Evolutionary conservation across 2,329 filamentous ascomycete species (phyloP), one percentile per base, ranked within the genome.

Genomic region (Coleophoma cylindrospora): DNA sequence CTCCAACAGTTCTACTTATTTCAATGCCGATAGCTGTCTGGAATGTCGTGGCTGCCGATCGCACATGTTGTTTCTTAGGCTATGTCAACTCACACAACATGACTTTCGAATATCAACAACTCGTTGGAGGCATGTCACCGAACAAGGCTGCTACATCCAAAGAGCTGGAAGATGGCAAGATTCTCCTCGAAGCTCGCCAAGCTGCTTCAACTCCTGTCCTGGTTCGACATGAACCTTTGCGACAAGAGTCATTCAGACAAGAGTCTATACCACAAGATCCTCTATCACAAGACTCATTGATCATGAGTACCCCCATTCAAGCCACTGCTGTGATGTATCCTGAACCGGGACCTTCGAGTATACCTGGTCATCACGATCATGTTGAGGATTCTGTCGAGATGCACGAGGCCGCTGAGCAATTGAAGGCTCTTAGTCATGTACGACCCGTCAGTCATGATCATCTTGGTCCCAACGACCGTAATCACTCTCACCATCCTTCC

Each of bases 31-130:
- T 78, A 50, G 73, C 75, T 5, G 73, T 86, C 13, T 86, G 81
- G 80, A 81, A 77, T 55, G 73, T 83, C 19, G 78, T 86, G 8
- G 79, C 84, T 65, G 78, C 83, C 53, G 81, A 85, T 56, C 84
- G 84, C 59, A 81, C 84, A 19, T 86, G 82, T 65, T 82, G 78
- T 57, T 84, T 82, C 53, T 62, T 86, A 43, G 83, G 83, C 33
- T 81, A 82, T 56, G 79, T 86, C 56, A 84, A 77, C 57, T 85
- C 83, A 1, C 80, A 83, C 59, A 86, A 86, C 65, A 80, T 86
- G 76, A 79, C 81, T 9, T 77, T 81, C 48, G 71, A 85, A 9
- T 85, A 86, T 60, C 74, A 83, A 50, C 74, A 74, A 34, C 68
- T 86, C 5, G 71, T 85, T 51, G 74, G 74, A 7, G 70, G 71